These are phyloP conservation scores for Hypericum androsaemum DNA, from an alignment of 345 rosid genomes.

Conservation along the genomic window DNA sequence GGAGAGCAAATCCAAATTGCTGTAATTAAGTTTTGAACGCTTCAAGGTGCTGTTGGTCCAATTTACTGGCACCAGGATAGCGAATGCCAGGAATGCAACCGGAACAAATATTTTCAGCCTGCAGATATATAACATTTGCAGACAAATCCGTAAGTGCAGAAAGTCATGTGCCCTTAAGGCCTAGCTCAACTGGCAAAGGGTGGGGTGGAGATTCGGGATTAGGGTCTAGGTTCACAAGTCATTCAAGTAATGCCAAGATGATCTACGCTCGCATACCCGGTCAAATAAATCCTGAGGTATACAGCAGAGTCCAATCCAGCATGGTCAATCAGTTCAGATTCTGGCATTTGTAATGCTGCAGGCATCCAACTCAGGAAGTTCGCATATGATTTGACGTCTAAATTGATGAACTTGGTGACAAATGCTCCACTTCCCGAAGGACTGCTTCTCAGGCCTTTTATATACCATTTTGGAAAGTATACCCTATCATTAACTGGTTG, in stretches of 20 bases:
- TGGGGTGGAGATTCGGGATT: no score
- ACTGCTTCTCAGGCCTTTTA: slow-evolving; percentile 67
- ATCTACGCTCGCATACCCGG: slow-evolving; percentile 45
- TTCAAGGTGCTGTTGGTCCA: slow-evolving; percentile 68
- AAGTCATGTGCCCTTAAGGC: no score
- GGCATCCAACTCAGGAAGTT: slow-evolving; percentile 91
- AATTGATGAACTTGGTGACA: slow-evolving; percentile 59
- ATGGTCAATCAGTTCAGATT: slow-evolving; percentile 78
- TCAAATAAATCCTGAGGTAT: slow-evolving; percentile 72
- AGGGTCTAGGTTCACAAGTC: slow-evolving; percentile 1
- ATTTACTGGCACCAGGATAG: slow-evolving; percentile 73
- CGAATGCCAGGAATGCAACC: slow-evolving; percentile 55
- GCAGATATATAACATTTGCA: slow-evolving; percentile 8
- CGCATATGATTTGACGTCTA: slow-evolving; percentile 61
- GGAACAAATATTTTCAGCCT: slow-evolving; percentile 87
- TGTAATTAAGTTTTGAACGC: slow-evolving; percentile 43
- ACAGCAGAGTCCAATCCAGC: slow-evolving; percentile 89
- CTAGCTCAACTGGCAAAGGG: no score
- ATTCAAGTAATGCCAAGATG: neutral
- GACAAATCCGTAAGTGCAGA: no score
- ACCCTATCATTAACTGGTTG: slow-evolving; percentile 92
- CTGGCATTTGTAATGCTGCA: slow-evolving; percentile 83
- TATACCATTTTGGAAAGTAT: slow-evolving; percentile 91
- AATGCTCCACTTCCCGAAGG: slow-evolving; percentile 45
- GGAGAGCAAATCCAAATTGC: slow-evolving; percentile 76